Evolutionary conservation across 2,329 filamentous ascomycete genomes (phyloP).

Genomic region (Trichoderma sp.): DNA sequence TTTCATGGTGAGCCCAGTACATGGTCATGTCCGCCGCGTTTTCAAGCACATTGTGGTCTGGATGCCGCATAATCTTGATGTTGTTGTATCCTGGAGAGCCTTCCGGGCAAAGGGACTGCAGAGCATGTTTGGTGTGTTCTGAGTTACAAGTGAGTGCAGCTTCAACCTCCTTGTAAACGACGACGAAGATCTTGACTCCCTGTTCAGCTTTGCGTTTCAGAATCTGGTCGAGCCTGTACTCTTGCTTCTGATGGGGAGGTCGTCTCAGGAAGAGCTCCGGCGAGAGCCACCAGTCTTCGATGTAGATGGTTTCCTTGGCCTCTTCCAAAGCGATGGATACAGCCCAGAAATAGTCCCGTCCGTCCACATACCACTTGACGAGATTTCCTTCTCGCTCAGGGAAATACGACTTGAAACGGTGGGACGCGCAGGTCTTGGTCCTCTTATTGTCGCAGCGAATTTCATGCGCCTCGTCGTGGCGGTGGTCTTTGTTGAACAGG

Average conservation of each 20-base stretch:
- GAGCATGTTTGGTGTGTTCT: constrained; percentile 82
- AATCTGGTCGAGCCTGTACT: constrained; percentile 82
- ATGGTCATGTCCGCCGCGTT: constrained; percentile 95
- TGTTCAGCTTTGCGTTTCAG: constrained; percentile 86
- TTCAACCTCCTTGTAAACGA: constrained; percentile 86
- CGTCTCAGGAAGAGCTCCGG: constrained; percentile 83
- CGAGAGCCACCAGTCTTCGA: constrained; percentile 95
- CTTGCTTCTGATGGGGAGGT: constrained; percentile 75
- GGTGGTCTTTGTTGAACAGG: constrained; percentile 80
- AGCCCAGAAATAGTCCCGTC: constrained; percentile 90
- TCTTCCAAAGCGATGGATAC: constrained; percentile 86
- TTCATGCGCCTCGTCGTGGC: constrained; percentile 92
- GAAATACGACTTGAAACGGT: constrained; percentile 88
- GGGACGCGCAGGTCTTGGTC: constrained; percentile 63
- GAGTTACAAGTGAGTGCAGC: constrained; percentile 88
- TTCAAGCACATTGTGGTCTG: constrained; percentile 91
- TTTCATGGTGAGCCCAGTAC: constrained; percentile 98
- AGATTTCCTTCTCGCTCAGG: constrained; percentile 81
- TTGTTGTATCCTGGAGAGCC: constrained; percentile 81
- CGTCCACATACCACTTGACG: constrained; percentile 97
- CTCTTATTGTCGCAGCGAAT: constrained; percentile 79
- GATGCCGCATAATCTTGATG: constrained; percentile 84
- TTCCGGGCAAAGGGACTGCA: constrained; percentile 75
- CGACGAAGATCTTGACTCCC: constrained; percentile 90
- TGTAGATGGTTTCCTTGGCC: constrained; percentile 91